Conservation (phyloP, 352 stramenopile genomes). For the Stephanocyclus meneghinianus region DNA sequence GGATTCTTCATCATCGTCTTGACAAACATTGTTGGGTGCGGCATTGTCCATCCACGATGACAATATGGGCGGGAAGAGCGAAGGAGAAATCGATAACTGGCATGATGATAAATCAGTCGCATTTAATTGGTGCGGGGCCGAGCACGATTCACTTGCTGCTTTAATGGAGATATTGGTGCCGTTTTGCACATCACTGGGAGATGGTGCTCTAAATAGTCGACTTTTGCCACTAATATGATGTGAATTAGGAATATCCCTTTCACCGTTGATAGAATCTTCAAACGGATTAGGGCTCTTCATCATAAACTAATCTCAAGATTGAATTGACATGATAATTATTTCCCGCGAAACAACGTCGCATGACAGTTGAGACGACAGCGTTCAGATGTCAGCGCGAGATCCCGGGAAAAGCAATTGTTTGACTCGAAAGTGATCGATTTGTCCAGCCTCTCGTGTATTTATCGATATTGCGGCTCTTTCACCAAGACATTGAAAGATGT, state of each 20-base stretch:
- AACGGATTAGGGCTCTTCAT: constrained; percentile 7
- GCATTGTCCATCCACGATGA: constrained; percentile 8
- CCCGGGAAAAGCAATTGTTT: too few species aligned
- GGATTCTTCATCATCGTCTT: constrained; percentile 9
- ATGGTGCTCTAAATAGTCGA: not conserved
- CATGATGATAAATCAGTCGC: constrained; percentile 8
- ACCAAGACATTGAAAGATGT: too few species aligned
- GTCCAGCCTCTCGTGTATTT: too few species aligned
- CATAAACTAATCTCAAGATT: not conserved
- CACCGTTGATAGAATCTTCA: constrained; percentile 21
- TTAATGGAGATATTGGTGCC: not conserved
- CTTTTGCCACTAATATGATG: not conserved
- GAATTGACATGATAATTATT: too few species aligned
- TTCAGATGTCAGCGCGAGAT: too few species aligned
- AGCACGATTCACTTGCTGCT: not conserved
- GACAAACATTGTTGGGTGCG: not conserved
- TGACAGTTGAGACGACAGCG: too few species aligned
- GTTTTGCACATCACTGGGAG: not conserved
- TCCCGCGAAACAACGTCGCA: too few species aligned
- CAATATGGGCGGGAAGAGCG: constrained; percentile 11
- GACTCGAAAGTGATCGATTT: too few species aligned
- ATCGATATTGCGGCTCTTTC: too few species aligned
- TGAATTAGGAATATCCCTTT: not conserved
- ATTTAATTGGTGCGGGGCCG: not conserved
- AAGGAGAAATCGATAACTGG: constrained; percentile 8